phyloP scores from a whole-genome alignment of 768 basidiomycete genomes.

The Xerocomellus chrysenteron region DNA sequence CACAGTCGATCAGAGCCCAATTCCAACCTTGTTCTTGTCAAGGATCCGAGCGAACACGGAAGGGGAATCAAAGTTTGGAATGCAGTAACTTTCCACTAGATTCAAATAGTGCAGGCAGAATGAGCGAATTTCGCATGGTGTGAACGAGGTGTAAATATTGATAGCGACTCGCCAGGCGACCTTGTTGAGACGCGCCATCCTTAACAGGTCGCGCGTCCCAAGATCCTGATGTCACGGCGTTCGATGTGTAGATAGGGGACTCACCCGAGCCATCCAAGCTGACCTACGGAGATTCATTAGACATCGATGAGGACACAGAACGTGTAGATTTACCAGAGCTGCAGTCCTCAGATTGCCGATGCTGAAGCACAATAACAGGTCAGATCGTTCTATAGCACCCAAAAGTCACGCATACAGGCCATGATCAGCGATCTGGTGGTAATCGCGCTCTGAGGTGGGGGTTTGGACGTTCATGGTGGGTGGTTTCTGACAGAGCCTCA shows the following conservation, averaged over 20 bases:
- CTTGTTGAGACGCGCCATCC: background rate
- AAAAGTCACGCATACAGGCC: conserved; percentile 54
- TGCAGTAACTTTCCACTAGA: conserved; percentile 87
- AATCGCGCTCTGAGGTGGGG: conserved; percentile 58
- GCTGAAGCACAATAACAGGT: conserved; percentile 35
- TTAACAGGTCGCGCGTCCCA: background rate
- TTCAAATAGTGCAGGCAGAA: background rate
- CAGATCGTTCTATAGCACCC: conserved; percentile 4
- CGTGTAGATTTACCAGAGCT: conserved; percentile 49
- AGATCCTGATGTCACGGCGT: background rate
- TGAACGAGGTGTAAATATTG: background rate
- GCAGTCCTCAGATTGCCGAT: conserved; percentile 86
- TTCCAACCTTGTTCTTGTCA: conserved; percentile 68
- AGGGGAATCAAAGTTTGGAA: conserved; percentile 92
- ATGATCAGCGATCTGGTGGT: conserved; percentile 77
- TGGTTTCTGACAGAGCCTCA: background rate
- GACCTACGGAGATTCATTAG: conserved; percentile 38
- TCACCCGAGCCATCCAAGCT: conserved; percentile 81
- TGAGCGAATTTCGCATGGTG: conserved; percentile 2
- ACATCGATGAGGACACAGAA: background rate
- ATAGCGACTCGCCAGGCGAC: background rate
- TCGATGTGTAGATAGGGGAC: conserved; percentile 17
- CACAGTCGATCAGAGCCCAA: background rate
- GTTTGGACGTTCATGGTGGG: conserved; percentile 48
- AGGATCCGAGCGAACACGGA: conserved; percentile 88